phyloP scores from a whole-genome alignment of 352 stramenopile genomes.

The Aphanomyces cochlioides region DNA sequence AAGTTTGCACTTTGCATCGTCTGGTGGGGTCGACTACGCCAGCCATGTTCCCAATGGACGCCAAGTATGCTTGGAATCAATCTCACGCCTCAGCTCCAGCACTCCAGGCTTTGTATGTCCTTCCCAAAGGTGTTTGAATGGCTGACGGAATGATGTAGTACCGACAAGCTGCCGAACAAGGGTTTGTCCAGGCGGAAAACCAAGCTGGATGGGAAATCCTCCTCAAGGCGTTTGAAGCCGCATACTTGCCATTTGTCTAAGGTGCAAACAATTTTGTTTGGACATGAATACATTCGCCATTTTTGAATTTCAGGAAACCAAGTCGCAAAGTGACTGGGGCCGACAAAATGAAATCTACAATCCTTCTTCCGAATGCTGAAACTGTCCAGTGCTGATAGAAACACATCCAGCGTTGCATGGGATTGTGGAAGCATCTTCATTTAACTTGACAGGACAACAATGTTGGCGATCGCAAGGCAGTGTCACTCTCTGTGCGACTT shows the following conservation, averaged over 20 bases:
- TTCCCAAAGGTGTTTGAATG: neutral
- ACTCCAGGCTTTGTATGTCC: conserved; percentile 20
- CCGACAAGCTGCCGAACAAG: conserved; percentile 5
- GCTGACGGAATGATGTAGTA: neutral
- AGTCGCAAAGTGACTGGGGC: too few species aligned
- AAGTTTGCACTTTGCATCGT: conserved; percentile 87
- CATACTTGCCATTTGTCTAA: conserved; percentile 12
- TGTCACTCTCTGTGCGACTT: too few species aligned
- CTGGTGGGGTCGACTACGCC: conserved; percentile 83
- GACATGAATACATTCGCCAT: too few species aligned
- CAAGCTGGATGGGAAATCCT: conserved; percentile 8
- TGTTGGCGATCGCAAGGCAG: too few species aligned
- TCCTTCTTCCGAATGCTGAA: too few species aligned
- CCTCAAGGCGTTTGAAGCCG: conserved; percentile 8
- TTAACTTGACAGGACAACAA: too few species aligned
- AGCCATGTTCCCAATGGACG: conserved; percentile 8
- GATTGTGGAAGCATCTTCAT: too few species aligned
- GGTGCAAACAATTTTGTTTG: neutral
- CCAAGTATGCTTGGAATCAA: conserved; percentile 19
- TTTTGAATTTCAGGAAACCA: too few species aligned
- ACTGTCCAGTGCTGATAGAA: too few species aligned
- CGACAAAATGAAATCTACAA: too few species aligned
- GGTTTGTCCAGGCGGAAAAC: conserved; percentile 2
- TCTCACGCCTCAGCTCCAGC: neutral
- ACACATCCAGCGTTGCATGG: too few species aligned